A percentile compares a stretch with the other conserved stretches of the same genome.
These are phyloP conservation scores for Neofusicoccum parvum DNA, from an alignment of 2,329 filamentous ascomycete species.

Conservation along the genomic window DNA sequence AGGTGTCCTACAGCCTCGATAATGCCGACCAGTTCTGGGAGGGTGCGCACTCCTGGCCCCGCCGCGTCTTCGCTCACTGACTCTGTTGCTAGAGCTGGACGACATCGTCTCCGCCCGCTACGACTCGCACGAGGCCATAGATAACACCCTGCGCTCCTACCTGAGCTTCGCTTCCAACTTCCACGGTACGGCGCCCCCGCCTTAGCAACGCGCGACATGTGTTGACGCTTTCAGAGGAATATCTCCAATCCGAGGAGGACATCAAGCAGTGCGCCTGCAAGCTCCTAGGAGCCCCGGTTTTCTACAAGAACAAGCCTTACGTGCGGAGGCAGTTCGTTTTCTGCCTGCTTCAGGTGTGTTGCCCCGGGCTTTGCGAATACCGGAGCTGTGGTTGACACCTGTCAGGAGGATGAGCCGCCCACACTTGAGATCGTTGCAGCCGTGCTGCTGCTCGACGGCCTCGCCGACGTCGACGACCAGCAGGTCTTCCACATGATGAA, in stretches of 20 bases:
- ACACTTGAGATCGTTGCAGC: slow-evolving; percentile 81
- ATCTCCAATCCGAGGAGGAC: slow-evolving; percentile 75
- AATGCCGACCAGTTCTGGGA: slow-evolving; percentile 88
- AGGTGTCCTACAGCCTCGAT: slow-evolving; percentile 70
- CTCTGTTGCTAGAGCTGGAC: slow-evolving; percentile 59
- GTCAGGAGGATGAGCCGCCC: slow-evolving; percentile 78
- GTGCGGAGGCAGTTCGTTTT: slow-evolving; percentile 92
- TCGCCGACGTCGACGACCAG: slow-evolving; percentile 70
- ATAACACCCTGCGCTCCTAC: slow-evolving; percentile 84
- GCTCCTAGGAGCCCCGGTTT: slow-evolving; percentile 75
- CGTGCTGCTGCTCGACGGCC: slow-evolving; percentile 85
- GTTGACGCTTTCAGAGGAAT: slow-evolving; percentile 58
- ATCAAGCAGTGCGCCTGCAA: slow-evolving; percentile 77
- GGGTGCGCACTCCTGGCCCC: slow-evolving; percentile 57
- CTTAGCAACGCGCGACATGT: neutral
- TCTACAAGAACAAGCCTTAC: slow-evolving; percentile 75
- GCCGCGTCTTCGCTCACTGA: neutral
- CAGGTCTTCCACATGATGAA: slow-evolving; percentile 83
- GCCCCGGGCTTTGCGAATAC: neutral
- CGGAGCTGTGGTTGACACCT: neutral
- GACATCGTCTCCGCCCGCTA: slow-evolving; percentile 63
- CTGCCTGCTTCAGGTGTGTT: slow-evolving; percentile 70
- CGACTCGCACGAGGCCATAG: slow-evolving; percentile 68
- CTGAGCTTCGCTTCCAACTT: slow-evolving; percentile 75
- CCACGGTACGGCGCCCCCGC: slow-evolving; percentile 54